Evolutionary conservation across 257 asterid genomes (phyloP).

Genomic region (Verbascum thapsus): DNA sequence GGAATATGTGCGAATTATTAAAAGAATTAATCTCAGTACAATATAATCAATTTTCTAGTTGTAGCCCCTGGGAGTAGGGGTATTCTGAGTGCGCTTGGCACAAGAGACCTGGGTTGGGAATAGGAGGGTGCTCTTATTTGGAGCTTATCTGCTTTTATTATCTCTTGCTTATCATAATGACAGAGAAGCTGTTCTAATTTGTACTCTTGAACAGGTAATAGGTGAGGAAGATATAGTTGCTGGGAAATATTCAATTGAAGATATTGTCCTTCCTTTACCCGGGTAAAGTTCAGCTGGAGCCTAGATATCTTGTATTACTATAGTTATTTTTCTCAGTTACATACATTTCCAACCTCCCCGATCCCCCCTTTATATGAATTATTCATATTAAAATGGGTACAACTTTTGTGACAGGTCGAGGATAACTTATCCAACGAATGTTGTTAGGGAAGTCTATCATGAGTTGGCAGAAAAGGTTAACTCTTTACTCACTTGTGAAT

Average conservation of each 20-base stretch:
- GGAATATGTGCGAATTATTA: too few relatives aligned
- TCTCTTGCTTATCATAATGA: slow-evolving; percentile 6
- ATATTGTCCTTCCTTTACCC: slow-evolving; percentile 91
- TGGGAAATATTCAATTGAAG: slow-evolving; percentile 65
- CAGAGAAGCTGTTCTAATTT: slow-evolving; percentile 20
- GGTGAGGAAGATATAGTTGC: slow-evolving; percentile 71
- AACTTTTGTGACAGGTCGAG: slow-evolving; percentile 65
- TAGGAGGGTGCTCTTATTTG: not conserved
- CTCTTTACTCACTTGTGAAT: not conserved
- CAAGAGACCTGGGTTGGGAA: too few relatives aligned
- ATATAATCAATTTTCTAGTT: too few relatives aligned
- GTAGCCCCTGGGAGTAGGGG: too few relatives aligned
- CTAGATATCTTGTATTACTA: slow-evolving; percentile 22
- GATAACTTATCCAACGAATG: slow-evolving; percentile 79
- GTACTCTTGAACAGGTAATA: slow-evolving; percentile 54
- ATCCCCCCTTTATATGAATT: too few relatives aligned
- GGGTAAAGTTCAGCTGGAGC: slow-evolving; percentile 58
- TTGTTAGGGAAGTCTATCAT: slow-evolving; percentile 66
- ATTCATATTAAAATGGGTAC: slow-evolving; percentile 8
- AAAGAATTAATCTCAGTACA: too few relatives aligned
- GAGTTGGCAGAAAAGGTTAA: slow-evolving; percentile 76
- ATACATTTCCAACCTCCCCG: not conserved
- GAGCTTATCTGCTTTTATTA: not conserved
- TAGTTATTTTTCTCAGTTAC: slow-evolving; percentile 15
- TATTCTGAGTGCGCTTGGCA: too few relatives aligned